These are phyloP conservation scores for Macrolepiota dolichaula DNA, from an alignment of 768 basidiomycete genomes.

Conservation along the genomic window DNA sequence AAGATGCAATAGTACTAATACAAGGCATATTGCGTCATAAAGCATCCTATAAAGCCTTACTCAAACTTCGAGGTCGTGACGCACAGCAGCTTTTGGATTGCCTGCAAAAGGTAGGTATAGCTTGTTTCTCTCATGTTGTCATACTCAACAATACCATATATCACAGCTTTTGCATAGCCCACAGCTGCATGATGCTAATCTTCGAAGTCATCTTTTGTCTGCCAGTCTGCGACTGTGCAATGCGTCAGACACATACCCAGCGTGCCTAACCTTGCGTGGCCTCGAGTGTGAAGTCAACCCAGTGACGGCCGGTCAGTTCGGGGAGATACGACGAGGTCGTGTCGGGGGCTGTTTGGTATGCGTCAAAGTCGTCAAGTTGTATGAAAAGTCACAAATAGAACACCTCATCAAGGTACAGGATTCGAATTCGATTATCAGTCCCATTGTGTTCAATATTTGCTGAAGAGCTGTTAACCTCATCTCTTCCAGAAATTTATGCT, in stretches of 20 bases:
- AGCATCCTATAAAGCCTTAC: too few species aligned
- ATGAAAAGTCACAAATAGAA: constrained; percentile 16
- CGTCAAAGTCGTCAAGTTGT: constrained; percentile 24
- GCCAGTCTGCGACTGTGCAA: constrained; percentile 17
- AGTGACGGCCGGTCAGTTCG: constrained; percentile 15
- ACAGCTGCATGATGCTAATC: background rate
- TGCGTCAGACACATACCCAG: constrained; percentile 23
- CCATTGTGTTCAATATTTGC: constrained; percentile 11
- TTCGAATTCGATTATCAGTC: background rate
- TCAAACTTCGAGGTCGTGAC: too few species aligned
- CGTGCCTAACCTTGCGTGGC: constrained; percentile 19
- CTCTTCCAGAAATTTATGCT: background rate
- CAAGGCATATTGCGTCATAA: too few species aligned
- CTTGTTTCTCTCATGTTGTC: too few species aligned
- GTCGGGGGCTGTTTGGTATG: constrained; percentile 20
- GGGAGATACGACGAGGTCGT: constrained; percentile 25
- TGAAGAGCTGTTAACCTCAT: background rate
- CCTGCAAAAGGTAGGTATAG: too few species aligned
- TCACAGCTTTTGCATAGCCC: background rate
- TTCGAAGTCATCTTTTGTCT: background rate
- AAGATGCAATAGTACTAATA: too few species aligned
- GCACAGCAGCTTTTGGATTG: too few species aligned
- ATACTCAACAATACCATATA: too few species aligned
- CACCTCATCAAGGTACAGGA: constrained; percentile 20
- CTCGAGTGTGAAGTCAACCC: constrained; percentile 14